Evolutionary conservation across 1,284 basidiomycete species (phyloP).

Genomic region (Fistulinella cinereoalba): DNA sequence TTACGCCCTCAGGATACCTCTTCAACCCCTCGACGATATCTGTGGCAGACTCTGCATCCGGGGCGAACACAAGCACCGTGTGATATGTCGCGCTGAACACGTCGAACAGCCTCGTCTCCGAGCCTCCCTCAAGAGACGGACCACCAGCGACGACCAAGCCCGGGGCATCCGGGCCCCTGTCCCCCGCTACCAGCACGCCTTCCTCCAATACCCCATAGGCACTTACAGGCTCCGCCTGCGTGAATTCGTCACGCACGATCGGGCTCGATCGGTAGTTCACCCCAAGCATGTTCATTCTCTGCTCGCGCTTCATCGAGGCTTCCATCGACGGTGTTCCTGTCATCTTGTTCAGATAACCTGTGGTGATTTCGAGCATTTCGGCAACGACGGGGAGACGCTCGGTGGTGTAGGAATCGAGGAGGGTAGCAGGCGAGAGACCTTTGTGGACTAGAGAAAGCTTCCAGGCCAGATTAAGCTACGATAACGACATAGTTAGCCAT

Average conservation of each 20-base stretch:
- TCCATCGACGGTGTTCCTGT: not conserved
- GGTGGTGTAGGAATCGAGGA: slow-evolving; percentile 37
- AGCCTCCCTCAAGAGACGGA: not conserved
- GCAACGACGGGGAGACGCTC: slow-evolving; percentile 42
- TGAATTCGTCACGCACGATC: slow-evolving; percentile 31
- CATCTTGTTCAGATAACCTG: slow-evolving; percentile 1
- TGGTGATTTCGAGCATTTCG: slow-evolving; percentile 35
- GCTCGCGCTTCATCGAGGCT: slow-evolving; percentile 7
- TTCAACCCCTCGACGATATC: slow-evolving; percentile 9
- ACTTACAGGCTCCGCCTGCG: not conserved
- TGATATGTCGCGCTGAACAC: slow-evolving; percentile 23
- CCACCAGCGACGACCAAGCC: not conserved
- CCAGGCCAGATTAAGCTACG: slow-evolving; percentile 42
- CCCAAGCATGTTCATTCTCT: slow-evolving; percentile 31
- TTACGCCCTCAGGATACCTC: slow-evolving; percentile 1
- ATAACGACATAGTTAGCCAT: not conserved
- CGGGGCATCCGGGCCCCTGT: slow-evolving; percentile 23
- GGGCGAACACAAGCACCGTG: slow-evolving; percentile 26
- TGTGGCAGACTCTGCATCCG: slow-evolving; percentile 1
- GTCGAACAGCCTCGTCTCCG: slow-evolving; percentile 22
- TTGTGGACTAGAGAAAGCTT: slow-evolving; percentile 41
- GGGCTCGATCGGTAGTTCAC: slow-evolving; percentile 35
- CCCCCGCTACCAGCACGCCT: slow-evolving; percentile 14
- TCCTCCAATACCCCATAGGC: slow-evolving; percentile 18
- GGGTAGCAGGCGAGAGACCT: slow-evolving; percentile 24